phyloP scores from a whole-genome alignment of 2,329 filamentous ascomycete species.

The Neodidymelliopsis sp. region DNA sequence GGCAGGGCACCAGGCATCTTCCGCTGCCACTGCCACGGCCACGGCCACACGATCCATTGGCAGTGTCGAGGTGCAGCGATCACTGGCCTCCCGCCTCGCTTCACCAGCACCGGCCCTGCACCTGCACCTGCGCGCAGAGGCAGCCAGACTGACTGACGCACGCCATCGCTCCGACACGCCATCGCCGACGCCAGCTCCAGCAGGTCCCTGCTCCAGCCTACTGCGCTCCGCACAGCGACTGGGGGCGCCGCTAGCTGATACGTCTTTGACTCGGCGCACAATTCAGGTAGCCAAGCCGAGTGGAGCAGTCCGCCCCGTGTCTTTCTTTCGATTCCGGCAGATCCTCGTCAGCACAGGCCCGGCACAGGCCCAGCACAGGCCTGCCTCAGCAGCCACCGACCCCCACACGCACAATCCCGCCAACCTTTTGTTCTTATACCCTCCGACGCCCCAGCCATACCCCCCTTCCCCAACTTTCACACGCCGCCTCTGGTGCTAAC shows the following conservation, averaged over 20 bases:
- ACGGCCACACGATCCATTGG: background rate
- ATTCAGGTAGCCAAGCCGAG: conserved; percentile 32
- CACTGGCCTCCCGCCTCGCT: conserved; percentile 5
- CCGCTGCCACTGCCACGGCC: conserved; percentile 1
- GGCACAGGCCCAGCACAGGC: no score
- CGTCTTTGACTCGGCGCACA: conserved; percentile 28
- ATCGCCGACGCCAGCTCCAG: conserved; percentile 19
- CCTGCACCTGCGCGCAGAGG: conserved; percentile 13
- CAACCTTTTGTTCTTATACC: conserved; percentile 38
- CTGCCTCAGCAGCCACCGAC: conserved; percentile 35
- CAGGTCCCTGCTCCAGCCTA: conserved; percentile 22
- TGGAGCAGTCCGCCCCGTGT: conserved; percentile 29
- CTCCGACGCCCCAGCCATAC: conserved; percentile 48
- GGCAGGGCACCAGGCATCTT: conserved; percentile 12
- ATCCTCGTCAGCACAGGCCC: conserved; percentile 45
- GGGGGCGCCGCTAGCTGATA: conserved; percentile 32
- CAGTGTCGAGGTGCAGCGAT: conserved; percentile 18
- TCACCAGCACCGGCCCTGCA: conserved; percentile 14
- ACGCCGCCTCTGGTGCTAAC: conserved; percentile 46
- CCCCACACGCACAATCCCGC: conserved; percentile 39
- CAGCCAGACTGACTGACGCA: conserved; percentile 30
- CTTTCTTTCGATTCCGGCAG: conserved; percentile 40
- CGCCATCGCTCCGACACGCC: conserved; percentile 28
- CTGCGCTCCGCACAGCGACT: conserved; percentile 22
- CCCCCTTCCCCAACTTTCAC: conserved; percentile 45